Percentiles rank a stretch among this genome's conserved stretches.
Conservation (phyloP, 768 basidiomycete species). For the Russula olivacea region DNA sequence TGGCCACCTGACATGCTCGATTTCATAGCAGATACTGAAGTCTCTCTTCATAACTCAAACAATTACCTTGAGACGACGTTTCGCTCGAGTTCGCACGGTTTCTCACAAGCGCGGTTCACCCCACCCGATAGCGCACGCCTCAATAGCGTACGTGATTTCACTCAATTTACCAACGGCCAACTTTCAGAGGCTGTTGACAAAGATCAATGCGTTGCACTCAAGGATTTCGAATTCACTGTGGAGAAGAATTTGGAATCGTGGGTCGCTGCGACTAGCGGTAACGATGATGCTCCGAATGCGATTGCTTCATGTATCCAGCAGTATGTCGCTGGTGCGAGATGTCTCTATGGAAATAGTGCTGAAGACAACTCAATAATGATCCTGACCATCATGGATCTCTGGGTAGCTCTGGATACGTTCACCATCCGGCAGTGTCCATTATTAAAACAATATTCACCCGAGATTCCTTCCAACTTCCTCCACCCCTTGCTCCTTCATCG, state of each 20-base stretch:
- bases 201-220: background rate
- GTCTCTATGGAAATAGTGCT: background rate
- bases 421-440: constrained; percentile 36
- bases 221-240: constrained; percentile 5
- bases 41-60: background rate
- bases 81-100: background rate
- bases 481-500: constrained; percentile 40
- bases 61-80: background rate
- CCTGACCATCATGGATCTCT: constrained; percentile 39
- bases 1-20: background rate
- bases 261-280: background rate
- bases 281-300: background rate
- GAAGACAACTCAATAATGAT: constrained; percentile 10
- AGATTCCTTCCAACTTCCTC: constrained; percentile 36
- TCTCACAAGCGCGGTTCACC: background rate
- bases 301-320: constrained; percentile 6
- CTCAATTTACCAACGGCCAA: background rate
- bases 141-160: background rate
- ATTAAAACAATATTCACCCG: constrained; percentile 41
- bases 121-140: background rate
- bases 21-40: background rate
- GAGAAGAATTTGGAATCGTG: constrained; percentile 2
- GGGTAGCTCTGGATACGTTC: constrained; percentile 43
- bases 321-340: background rate
- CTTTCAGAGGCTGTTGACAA: background rate